Evolutionary conservation across 78 protist genomes (phyloP).

Genomic region (Dictyostelium citrinum): DNA sequence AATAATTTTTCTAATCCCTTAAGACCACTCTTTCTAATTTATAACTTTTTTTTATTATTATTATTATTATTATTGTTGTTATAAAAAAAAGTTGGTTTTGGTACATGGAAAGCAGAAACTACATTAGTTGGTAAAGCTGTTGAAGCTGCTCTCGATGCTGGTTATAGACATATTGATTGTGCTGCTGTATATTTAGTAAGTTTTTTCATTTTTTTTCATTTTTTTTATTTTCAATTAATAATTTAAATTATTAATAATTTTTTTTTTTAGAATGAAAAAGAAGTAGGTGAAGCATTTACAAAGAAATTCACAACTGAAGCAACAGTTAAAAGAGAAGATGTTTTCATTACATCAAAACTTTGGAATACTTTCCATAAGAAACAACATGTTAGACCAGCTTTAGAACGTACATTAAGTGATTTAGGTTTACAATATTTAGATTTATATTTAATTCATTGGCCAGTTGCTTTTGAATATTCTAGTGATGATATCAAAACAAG

Average conservation of each 20-base stretch:
- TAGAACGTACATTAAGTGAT: slow-evolving; percentile 47
- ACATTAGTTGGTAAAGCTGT: slow-evolving; percentile 71
- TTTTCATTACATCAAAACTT: slow-evolving; percentile 86
- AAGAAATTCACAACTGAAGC: neutral
- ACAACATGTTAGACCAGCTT: slow-evolving; percentile 76
- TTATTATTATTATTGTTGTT: neutral
- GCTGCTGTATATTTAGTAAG: slow-evolving; percentile 79
- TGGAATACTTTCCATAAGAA: slow-evolving; percentile 83
- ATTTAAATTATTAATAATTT: too few relatives aligned
- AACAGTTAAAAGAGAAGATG: slow-evolving; percentile 74
- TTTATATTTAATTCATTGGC: slow-evolving; percentile 90
- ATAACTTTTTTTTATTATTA: neutral
- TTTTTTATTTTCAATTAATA: too few relatives aligned
- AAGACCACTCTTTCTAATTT: too few relatives aligned
- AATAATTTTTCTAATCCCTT: too few relatives aligned
- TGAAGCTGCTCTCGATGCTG: slow-evolving; percentile 50
- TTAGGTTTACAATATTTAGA: slow-evolving; percentile 85
- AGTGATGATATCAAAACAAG: neutral
- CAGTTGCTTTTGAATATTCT: slow-evolving; percentile 68
- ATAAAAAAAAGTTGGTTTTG: slow-evolving; percentile 76
- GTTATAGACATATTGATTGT: slow-evolving; percentile 89
- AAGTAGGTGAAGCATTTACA: slow-evolving; percentile 81
- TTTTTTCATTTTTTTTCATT: neutral
- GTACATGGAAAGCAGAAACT: slow-evolving; percentile 71
- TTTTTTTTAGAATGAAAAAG: slow-evolving; percentile 73